phyloP scores from a whole-genome alignment of 495 filamentous ascomycete genomes.

The Amniculicola lignicola region DNA sequence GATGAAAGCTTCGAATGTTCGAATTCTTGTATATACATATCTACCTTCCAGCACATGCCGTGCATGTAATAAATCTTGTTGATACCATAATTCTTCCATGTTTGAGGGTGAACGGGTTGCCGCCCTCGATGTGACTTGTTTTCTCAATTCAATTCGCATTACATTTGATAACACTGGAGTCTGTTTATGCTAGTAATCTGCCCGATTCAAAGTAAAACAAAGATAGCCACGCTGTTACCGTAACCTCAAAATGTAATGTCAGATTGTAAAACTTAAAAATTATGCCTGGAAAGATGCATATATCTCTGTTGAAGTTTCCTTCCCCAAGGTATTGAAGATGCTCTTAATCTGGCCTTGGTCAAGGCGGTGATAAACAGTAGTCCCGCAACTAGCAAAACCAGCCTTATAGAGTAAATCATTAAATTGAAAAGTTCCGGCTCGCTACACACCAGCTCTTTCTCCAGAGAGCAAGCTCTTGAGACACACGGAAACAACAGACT shows the following conservation, averaged over 20 bases:
- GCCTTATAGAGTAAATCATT: not conserved
- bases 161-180: too few species aligned
- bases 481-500: not conserved
- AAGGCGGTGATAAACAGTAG: not conserved
- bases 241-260: too few species aligned
- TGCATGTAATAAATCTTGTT: slow-evolving; percentile 7
- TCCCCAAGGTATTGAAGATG: not conserved
- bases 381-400: not conserved
- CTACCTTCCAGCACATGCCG: not conserved
- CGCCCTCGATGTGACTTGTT: too few species aligned
- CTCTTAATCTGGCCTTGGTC: not conserved
- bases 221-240: too few species aligned
- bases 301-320: not conserved
- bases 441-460: not conserved
- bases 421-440: not conserved
- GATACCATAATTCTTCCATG: too few species aligned
- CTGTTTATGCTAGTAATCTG: too few species aligned
- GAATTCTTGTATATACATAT: slow-evolving; percentile 3
- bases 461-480: not conserved
- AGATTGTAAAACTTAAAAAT: too few species aligned
- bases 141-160: too few species aligned
- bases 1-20: not conserved
- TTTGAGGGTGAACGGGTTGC: too few species aligned
- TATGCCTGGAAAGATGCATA: too few species aligned
- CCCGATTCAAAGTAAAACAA: too few species aligned